Evolutionary conservation across 345 rosid species (phyloP).

Genomic region (Moricandia arvensis): DNA sequence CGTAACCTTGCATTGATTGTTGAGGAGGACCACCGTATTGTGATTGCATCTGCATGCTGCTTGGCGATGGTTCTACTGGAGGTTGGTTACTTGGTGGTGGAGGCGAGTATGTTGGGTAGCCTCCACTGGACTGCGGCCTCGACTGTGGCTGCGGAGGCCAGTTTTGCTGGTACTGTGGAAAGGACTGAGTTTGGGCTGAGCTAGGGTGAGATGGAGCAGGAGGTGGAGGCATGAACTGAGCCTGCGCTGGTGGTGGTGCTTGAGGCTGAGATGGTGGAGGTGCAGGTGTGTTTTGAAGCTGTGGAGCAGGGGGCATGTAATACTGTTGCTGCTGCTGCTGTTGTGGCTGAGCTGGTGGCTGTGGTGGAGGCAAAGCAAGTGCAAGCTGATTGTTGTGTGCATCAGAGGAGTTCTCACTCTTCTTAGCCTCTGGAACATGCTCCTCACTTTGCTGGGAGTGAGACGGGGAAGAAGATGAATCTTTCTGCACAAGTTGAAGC

Average conservation of each 20-base stretch:
- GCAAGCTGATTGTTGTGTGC: constrained; percentile 83
- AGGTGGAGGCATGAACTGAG: constrained; percentile 34
- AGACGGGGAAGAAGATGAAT: constrained; percentile 62
- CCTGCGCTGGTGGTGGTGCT: constrained; percentile 30
- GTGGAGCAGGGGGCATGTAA: constrained; percentile 58
- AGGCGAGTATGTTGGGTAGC: constrained; percentile 60
- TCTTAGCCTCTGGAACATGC: constrained; percentile 57
- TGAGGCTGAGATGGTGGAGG: constrained; percentile 40
- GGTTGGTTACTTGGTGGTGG: constrained; percentile 59
- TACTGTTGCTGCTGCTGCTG: constrained; percentile 58
- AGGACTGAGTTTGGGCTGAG: constrained; percentile 60
- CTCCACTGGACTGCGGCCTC: constrained; percentile 58
- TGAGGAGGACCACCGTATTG: constrained; percentile 74
- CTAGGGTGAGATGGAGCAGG: constrained; percentile 55
- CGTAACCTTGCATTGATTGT: constrained; percentile 65
- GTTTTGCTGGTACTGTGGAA: constrained; percentile 56
- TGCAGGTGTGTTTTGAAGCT: constrained; percentile 44
- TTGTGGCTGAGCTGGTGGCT: constrained; percentile 50
- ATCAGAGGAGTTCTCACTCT: constrained; percentile 58
- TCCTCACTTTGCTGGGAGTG: constrained; percentile 52
- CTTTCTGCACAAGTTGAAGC: constrained; percentile 89
- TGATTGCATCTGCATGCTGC: constrained; percentile 71
- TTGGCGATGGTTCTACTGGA: constrained; percentile 57
- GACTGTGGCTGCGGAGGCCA: constrained; percentile 71
- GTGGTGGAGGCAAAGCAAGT: constrained; percentile 85